A percentile compares a stretch with the other conserved stretches of the same genome.
Evolutionary conservation across 2,329 filamentous ascomycete genomes (phyloP).

Genomic region (Cladosporium sp.): DNA sequence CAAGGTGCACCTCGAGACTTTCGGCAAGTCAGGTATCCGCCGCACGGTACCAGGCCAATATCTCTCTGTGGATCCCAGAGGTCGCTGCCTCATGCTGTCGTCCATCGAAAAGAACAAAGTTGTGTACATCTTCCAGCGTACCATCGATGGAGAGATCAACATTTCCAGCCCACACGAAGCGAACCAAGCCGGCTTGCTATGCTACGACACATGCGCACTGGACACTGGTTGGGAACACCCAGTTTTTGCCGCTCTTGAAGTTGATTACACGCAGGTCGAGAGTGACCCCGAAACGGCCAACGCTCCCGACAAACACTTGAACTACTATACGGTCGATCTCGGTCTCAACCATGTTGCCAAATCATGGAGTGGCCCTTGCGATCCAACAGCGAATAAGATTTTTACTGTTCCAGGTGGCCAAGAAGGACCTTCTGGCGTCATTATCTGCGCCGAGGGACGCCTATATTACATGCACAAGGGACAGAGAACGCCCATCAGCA

Average conservation of each 20-base stretch:
- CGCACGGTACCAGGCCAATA: slow-evolving; percentile 95
- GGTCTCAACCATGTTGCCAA: slow-evolving; percentile 95
- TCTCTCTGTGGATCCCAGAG: slow-evolving; percentile 90
- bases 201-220: slow-evolving; percentile 80
- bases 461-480: slow-evolving; percentile 98
- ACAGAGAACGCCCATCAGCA: slow-evolving; percentile 72
- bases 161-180: slow-evolving; percentile 97
- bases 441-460: slow-evolving; percentile 91
- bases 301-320: slow-evolving; percentile 77
- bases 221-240: slow-evolving; percentile 98
- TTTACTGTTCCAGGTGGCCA: slow-evolving; percentile 94
- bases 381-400: slow-evolving; percentile 80
- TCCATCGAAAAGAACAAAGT: slow-evolving; percentile 99
- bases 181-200: slow-evolving; percentile 85
- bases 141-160: slow-evolving; percentile 87
- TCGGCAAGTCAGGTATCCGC: slow-evolving; percentile 92
- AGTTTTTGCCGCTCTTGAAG: slow-evolving; percentile 89
- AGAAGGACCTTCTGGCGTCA: slow-evolving; percentile 88
- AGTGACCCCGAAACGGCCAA: slow-evolving; percentile 77
- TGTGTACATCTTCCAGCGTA: slow-evolving; percentile 95
- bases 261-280: slow-evolving; percentile 88
- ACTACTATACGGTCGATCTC: slow-evolving; percentile 96
- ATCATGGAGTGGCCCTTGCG: slow-evolving; percentile 92
- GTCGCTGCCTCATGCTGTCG: slow-evolving; percentile 88
- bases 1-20: slow-evolving; percentile 91